Evolutionary conservation across 768 basidiomycete genomes (phyloP).

Genomic region (Leccinum ochraceum): DNA sequence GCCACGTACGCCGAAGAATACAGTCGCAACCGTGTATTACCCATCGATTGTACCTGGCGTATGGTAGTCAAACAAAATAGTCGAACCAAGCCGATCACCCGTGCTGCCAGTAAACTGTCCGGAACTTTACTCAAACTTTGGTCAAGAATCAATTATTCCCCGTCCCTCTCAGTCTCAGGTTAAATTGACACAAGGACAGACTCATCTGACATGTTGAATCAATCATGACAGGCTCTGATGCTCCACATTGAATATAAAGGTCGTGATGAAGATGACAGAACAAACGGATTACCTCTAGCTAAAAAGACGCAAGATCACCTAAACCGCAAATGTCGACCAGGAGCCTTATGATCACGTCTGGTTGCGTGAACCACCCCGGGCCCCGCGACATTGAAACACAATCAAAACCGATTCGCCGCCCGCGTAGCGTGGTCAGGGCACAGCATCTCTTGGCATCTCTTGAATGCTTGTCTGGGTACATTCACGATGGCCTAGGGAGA

Average conservation of each 20-base stretch:
- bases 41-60: slow-evolving; percentile 2
- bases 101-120: background rate
- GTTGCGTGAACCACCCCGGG: slow-evolving; percentile 58
- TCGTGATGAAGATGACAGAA: background rate
- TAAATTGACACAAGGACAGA: background rate
- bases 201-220: background rate
- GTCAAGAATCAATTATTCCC: background rate
- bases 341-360: background rate
- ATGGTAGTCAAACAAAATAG: background rate
- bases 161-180: background rate
- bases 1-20: background rate
- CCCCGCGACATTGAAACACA: slow-evolving; percentile 61
- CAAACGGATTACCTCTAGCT: background rate
- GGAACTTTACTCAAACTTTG: background rate
- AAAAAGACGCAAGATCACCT: background rate
- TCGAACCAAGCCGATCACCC: background rate
- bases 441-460: slow-evolving; percentile 59
- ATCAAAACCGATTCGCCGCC: slow-evolving; percentile 53
- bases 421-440: slow-evolving; percentile 58
- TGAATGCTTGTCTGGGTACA: slow-evolving; percentile 36
- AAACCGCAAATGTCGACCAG: background rate
- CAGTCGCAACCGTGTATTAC: slow-evolving; percentile 9
- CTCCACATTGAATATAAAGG: background rate
- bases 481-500: slow-evolving; percentile 26
- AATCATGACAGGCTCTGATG: background rate